Base-by-base conservation (phyloP, 2,329 filamentous ascomycete species). In the Penicillium freii region DNA sequence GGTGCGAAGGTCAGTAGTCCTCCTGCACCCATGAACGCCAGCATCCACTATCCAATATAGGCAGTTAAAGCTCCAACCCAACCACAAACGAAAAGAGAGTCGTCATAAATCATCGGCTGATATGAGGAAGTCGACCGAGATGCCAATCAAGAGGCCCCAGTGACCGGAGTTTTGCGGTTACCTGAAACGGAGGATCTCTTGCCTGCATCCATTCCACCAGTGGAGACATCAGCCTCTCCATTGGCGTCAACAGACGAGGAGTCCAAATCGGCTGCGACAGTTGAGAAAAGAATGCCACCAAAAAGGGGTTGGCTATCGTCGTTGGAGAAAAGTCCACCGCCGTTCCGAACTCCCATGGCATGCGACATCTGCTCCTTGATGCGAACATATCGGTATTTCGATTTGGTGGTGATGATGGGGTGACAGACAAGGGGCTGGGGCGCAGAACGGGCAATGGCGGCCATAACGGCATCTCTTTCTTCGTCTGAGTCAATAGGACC, bases 401-500 rank as follows among this genome's bases (percentile, higher is more conserved):
- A 74, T 51, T 74, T 73, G 5, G 75, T 78, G 4, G 75, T 74
- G 51, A 85, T 79, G 36, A 80, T 72, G 2, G 77, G 77, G 49
- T 90, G 86, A 8, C 87, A 85, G 29, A 91, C 83, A 5, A 96
- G 78, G 0, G 93, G 92, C 61, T 88, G 86, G 0, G 93, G 92
- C 43, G 86, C 87, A 77, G 90, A 91, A 53, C 86, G 85, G 25
- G 86, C 81, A 53, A 93, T 73, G 17, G 90, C 90, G 33, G 84
- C 81, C 91, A 97, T 96, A 51, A 97, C 90, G 0, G 88, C 83
- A 48, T 92, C 88, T 50, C 91, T 91, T 75, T 99, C 94, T 78
- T 97, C 94, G 71, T 99, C 94, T 2, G 90, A 94, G 73, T 99
- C 94, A 38, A 99, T 85, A 1, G 91, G 89, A 6, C 86, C 87